Base-by-base conservation (phyloP, 2,329 filamentous ascomycete genomes). In the Septoria linicola region DNA sequence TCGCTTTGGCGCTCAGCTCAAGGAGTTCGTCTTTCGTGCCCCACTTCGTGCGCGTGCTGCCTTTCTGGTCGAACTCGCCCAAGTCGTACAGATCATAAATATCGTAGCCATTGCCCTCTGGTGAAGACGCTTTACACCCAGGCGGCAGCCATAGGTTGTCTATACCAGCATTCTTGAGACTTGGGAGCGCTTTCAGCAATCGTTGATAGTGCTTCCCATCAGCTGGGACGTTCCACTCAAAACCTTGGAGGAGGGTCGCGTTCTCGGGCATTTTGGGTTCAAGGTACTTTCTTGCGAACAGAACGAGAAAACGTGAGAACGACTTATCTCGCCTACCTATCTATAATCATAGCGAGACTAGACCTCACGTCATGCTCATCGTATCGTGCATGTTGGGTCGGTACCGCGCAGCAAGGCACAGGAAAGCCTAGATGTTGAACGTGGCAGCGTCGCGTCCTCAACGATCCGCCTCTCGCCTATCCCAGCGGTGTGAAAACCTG, bases 11-110 rank as follows among this genome's bases (percentile, higher is more conserved):
- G 4, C 71, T 69, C 41, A 88, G 68, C 8, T 72, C 71, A 4
- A 79, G 60, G 6, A 88, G 70, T 35, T 87, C 82, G 17, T 79
- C 75, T 62, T 81, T 84, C 0, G 74, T 72, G 4, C 84, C 85
- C 83, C 83, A 88, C 73, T 88, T 88, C 0, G 85, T 88, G 1
- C 72, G 68, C 7, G 68, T 70, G 0, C 72, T 66, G 14, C 82
- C 82, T 65, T 87, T 87, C 60, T 87, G 83, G 32, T 86, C 78
- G 60, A 88, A 88, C 63, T 88, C 84, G 25, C 84, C 85, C 2
- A 66, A 59, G 36, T 66, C 63, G 50, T 62, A 66, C 8, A 88
- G 68, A 63, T 88, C 85, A 58, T 87, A 88, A 50, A 73, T 68
- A 42, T 76, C 72, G 62, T 74, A 75, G 47, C 85, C 85, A 60